Evolutionary conservation across 331 rosid species (phyloP), one percentile per base, ranked within the genome.

Genomic region (Acacia concinna): DNA sequence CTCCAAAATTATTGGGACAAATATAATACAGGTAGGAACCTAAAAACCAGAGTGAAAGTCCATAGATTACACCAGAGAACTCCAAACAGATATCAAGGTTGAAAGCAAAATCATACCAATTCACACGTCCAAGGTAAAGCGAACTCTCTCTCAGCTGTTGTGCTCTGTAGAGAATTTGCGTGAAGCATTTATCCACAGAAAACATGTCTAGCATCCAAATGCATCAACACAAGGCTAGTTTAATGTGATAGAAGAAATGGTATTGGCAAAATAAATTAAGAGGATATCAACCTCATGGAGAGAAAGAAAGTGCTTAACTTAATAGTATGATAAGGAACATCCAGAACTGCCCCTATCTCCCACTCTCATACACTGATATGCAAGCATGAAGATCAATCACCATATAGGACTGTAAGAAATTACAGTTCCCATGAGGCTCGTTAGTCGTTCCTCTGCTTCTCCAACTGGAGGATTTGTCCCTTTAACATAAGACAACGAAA

Each of bases 61-160:
- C 81, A 37, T 31, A 77, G 68, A 52, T 44, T 81, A 40, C 76
- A 83, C 71, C 62, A 78, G 73, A 74, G 60, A 79, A 83, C 52
- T 52, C 46, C 74, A 74, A 81, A 32, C 25, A 57, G 35, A 70
- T 17, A 30, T 51, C 21, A 74, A 63, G 65, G 6, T 21, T 38
- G 77, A 71, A 71, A 78, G 44, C 54, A 23, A 76, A 52, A 84
- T 71, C 71, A 79, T 94, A 94, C 98, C 97, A 91, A 82, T 94
- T 94, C 98, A 51, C 98, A 94, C 90, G 97, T 90, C 98, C 98
- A 94, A 51, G 98, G 97, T 87, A 94, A 82, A 71, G n/a, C 97
- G 97, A 84, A 94, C 97, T 81, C 90, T 89, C 82, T 94, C 98
- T 46, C 98, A 3, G 91, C 87, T n/a, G 97, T 91, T 64, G 98